phyloP scores from a whole-genome alignment of 805 yeast genomes.

The Wickerhamomyces subpelliculosus region DNA sequence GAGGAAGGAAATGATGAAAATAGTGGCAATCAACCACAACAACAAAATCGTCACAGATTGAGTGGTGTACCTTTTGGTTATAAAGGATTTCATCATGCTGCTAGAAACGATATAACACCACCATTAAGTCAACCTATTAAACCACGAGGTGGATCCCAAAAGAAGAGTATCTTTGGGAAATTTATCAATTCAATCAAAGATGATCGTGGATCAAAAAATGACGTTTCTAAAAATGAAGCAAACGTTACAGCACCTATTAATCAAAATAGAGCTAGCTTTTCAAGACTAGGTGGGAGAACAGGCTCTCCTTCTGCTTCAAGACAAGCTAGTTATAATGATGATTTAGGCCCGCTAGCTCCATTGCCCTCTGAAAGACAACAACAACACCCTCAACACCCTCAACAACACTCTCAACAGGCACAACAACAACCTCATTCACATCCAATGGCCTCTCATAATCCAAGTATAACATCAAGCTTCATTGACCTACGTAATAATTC shows the following conservation, averaged over 20 bases:
- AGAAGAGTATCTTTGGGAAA: slow-evolving; percentile 20
- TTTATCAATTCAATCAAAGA: slow-evolving; percentile 21
- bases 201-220: slow-evolving; percentile 7
- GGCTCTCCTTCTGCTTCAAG: neutral
- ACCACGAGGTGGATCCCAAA: slow-evolving; percentile 27
- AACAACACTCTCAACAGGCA: neutral
- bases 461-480: neutral
- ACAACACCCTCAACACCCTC: no score
- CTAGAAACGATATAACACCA: slow-evolving; percentile 28
- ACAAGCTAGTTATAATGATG: slow-evolving; percentile 1
- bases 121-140: slow-evolving; percentile 44
- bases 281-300: neutral
- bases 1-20: neutral
- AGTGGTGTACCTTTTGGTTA: slow-evolving; percentile 18
- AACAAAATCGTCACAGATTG: neutral
- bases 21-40: neutral
- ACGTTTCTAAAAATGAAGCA: neutral
- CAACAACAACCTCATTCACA: neutral
- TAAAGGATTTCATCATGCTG: slow-evolving; percentile 24
- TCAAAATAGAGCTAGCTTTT: neutral
- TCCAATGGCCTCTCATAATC: slow-evolving; percentile 10
- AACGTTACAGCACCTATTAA: neutral
- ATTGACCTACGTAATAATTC: neutral
- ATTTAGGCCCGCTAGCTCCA: neutral
- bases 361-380: neutral